phyloP scores from a whole-genome alignment of 1,139 yeast species.

The Kodamaea fungicola region DNA sequence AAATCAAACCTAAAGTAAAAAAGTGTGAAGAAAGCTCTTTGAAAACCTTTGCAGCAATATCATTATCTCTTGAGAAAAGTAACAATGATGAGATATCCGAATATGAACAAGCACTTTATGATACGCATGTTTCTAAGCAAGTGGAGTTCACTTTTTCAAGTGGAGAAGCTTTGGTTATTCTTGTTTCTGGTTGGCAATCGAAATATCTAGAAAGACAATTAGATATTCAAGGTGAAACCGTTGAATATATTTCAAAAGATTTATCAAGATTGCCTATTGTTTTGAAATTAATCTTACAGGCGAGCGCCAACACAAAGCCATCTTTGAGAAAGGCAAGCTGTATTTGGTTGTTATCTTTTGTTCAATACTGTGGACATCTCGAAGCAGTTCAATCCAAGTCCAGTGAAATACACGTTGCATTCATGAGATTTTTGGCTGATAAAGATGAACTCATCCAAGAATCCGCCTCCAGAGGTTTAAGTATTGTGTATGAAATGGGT shows the following conservation, averaged over 20 bases:
- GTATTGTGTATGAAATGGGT: constrained; percentile 78
- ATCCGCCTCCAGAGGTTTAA: constrained; percentile 84
- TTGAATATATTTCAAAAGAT: constrained; percentile 17
- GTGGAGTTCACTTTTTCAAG: constrained; percentile 70
- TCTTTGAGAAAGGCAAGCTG: constrained; percentile 72
- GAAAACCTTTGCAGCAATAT: constrained; percentile 51
- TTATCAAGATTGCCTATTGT: constrained; percentile 31
- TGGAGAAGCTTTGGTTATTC: constrained; percentile 79
- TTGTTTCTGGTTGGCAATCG: constrained; percentile 78
- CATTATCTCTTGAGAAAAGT: constrained; percentile 35
- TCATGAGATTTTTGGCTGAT: constrained; percentile 73
- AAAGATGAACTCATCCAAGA: constrained; percentile 86
- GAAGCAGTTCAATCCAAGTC: constrained; percentile 42
- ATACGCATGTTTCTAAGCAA: constrained; percentile 64
- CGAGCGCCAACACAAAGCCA: constrained; percentile 69
- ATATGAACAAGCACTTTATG: constrained; percentile 48
- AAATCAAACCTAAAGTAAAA: constrained; percentile 42
- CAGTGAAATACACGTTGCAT: constrained; percentile 62
- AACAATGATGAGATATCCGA: constrained; percentile 15
- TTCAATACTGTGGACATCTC: constrained; percentile 65
- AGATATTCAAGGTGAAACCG: constrained; percentile 43
- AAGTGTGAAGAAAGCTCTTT: constrained; percentile 62
- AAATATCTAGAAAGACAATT: constrained; percentile 46
- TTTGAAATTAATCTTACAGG: constrained; percentile 45
- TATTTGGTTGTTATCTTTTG: constrained; percentile 79